Conservation (phyloP, 805 yeast species). For the Spencermartinsiella europaea region DNA sequence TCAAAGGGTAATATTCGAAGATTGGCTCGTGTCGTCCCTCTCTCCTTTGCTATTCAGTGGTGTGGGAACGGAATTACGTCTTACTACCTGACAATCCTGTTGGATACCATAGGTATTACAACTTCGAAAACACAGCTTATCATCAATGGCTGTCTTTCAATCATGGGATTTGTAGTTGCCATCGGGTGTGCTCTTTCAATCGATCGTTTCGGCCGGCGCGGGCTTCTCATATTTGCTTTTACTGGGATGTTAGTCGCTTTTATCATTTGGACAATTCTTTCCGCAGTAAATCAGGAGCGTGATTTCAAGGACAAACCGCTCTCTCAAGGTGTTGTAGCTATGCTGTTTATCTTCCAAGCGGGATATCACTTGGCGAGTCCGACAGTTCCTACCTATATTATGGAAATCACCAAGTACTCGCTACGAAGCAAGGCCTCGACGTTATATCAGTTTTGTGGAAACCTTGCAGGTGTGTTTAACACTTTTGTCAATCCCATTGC, state of each 20-base stretch:
- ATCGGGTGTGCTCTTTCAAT: conserved; percentile 10
- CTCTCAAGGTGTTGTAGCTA: conserved; percentile 10
- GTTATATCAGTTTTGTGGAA: conserved; percentile 22
- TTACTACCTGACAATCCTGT: conserved; percentile 48
- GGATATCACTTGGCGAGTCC: conserved; percentile 19
- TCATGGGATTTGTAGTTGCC: conserved; percentile 10
- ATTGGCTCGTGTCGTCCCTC: conserved; percentile 2
- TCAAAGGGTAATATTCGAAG: conserved; percentile 10
- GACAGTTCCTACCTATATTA: conserved; percentile 32
- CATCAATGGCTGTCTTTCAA: conserved; percentile 12
- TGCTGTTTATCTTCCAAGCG: conserved; percentile 9
- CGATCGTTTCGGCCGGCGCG: conserved; percentile 12
- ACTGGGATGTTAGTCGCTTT: conserved; percentile 13
- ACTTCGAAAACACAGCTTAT: conserved; percentile 8
- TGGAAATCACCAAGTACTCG: conserved; percentile 23
- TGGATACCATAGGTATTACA: conserved; percentile 50
- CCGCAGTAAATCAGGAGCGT: conserved; percentile 9
- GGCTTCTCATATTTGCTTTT: conserved; percentile 9
- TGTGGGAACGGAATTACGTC: conserved; percentile 16
- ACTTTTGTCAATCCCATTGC: conserved; percentile 37
- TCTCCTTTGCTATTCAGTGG: conserved; percentile 7
- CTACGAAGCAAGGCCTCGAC: conserved; percentile 41
- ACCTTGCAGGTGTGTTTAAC: conserved; percentile 22
- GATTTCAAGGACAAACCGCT: conserved; percentile 5
- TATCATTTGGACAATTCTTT: conserved; percentile 31